Conservation (phyloP, 305 asterid genomes). For the Fraxinus platypoda region DNA sequence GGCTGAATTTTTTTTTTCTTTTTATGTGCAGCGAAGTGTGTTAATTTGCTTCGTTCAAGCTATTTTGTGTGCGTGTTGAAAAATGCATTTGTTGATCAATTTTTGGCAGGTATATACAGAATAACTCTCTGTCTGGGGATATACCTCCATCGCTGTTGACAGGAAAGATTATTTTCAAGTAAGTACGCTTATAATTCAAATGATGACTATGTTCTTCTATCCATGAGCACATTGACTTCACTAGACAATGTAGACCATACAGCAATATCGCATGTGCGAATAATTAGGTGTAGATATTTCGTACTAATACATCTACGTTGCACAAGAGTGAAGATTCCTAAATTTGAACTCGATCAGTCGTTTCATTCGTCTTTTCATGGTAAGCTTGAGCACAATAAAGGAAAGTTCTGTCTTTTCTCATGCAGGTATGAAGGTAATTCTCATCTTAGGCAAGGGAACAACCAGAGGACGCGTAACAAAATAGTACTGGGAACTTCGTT, state of each 20-base stretch:
- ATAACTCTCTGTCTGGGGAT: constrained; percentile 80
- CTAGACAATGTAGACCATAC: not conserved
- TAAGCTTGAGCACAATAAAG: not conserved
- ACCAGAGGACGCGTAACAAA: constrained; percentile 39
- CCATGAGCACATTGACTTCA: not conserved
- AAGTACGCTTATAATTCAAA: constrained; percentile 23
- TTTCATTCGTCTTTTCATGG: not conserved
- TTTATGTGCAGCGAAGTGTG: not conserved
- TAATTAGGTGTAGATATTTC: not conserved
- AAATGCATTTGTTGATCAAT: not conserved
- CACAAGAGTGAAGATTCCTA: not conserved
- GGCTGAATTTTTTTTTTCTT: not conserved
- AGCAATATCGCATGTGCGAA: not conserved
- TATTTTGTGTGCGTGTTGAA: not conserved
- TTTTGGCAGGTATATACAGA: constrained; percentile 64
- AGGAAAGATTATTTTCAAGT: constrained; percentile 73
- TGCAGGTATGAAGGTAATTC: constrained; percentile 78
- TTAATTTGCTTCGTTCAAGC: not conserved
- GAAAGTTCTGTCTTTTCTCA: constrained; percentile 7
- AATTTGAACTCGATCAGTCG: not conserved
- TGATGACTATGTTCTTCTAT: not conserved
- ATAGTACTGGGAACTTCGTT: constrained; percentile 52
- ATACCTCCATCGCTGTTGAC: constrained; percentile 63
- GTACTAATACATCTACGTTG: not conserved
- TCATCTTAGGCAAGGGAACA: constrained; percentile 47